phyloP scores from a whole-genome alignment of 129 eudicot genomes.

The Artemisia annua region DNA sequence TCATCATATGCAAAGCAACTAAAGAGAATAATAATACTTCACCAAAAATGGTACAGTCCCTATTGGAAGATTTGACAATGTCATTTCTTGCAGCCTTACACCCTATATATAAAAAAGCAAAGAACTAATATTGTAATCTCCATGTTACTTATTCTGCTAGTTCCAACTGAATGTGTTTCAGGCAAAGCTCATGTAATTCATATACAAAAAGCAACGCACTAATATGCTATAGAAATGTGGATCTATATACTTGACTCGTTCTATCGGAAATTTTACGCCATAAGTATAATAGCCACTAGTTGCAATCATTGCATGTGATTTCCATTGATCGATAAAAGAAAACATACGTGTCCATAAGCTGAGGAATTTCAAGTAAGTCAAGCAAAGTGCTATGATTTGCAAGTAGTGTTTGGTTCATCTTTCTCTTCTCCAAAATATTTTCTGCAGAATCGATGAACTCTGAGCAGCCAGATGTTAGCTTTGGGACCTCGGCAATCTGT shows the following conservation, averaged over 20 bases:
- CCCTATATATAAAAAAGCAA: not conserved
- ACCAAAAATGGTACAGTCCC: not conserved
- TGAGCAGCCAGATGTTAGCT: conserved; percentile 92
- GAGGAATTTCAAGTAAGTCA: conserved; percentile 99
- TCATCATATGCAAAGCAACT: conserved; percentile 17
- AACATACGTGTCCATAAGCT: conserved; percentile 99
- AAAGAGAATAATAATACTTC: not conserved
- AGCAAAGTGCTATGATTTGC: conserved; percentile 96
- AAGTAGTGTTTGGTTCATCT: conserved; percentile 91
- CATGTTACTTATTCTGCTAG: conserved; percentile 9
- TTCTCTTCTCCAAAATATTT: conserved; percentile 83
- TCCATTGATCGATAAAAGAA: conserved; percentile 23
- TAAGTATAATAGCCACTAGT: conserved; percentile 21
- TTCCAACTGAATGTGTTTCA: conserved; percentile 20
- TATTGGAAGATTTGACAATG: not conserved
- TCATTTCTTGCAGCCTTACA: conserved; percentile 1
- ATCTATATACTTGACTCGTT: conserved; percentile 19
- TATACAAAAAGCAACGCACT: no score
- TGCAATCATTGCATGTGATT: conserved; percentile 20
- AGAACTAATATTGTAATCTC: not conserved
- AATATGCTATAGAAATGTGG: not conserved
- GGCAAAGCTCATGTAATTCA: conserved; percentile 5
- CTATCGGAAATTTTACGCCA: conserved; percentile 10
- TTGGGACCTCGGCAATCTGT: conserved; percentile 95
- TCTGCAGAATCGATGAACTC: conserved; percentile 95